Conservation (phyloP, 371 early-diverging fungal species). For the Mucor circinelloides region DNA sequence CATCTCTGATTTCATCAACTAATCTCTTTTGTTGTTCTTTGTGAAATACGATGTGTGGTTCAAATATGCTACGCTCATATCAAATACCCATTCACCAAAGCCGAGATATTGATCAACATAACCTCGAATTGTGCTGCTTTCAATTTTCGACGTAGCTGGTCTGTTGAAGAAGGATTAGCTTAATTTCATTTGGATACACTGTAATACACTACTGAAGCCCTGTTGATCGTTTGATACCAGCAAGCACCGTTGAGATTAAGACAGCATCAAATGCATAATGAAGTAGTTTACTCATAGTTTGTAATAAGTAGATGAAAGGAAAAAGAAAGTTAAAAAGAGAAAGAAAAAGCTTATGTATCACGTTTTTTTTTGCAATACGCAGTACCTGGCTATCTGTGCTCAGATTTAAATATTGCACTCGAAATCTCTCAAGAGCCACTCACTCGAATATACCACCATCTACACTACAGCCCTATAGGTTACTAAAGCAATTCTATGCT, state of each 20-base stretch:
- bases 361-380: background rate
- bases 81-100: constrained; percentile 70
- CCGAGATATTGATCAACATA: constrained; percentile 65
- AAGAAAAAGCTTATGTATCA: background rate
- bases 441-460: too few species aligned
- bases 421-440: too few species aligned
- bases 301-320: background rate
- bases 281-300: constrained; percentile 53
- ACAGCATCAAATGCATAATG: constrained; percentile 73
- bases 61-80: constrained; percentile 60
- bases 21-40: constrained; percentile 33
- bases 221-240: constrained; percentile 74
- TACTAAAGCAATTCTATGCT: too few species aligned
- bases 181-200: background rate
- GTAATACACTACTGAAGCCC: constrained; percentile 54
- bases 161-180: constrained; percentile 22
- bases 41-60: constrained; percentile 64
- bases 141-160: constrained; percentile 59
- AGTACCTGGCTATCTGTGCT: background rate
- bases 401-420: too few species aligned
- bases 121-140: constrained; percentile 52
- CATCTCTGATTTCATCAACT: background rate
- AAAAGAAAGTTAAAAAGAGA: background rate
- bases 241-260: constrained; percentile 74
- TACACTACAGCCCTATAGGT: too few species aligned